Conservation (phyloP, 768 basidiomycete genomes). For the Auricularia auricula-judae region DNA sequence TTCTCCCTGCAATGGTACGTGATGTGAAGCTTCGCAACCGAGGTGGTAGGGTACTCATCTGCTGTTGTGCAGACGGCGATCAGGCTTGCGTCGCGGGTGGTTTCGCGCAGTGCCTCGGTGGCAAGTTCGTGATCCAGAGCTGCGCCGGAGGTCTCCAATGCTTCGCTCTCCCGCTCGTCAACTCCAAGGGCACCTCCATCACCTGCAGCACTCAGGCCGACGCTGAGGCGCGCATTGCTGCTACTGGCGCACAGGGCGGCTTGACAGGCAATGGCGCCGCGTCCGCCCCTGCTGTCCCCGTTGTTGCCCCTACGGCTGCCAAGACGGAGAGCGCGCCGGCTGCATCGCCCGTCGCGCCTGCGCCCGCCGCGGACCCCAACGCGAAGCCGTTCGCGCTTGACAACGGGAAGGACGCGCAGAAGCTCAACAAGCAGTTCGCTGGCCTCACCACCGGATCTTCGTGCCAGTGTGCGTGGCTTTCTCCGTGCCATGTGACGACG, state of each 20-base stretch:
- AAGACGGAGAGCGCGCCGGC: neutral
- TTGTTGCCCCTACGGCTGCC: neutral
- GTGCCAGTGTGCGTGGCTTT: constrained; percentile 14
- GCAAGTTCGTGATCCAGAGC: constrained; percentile 29
- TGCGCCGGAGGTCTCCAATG: constrained; percentile 27
- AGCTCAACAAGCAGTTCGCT: constrained; percentile 23
- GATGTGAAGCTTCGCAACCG: constrained; percentile 2
- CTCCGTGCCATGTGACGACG: too few species aligned
- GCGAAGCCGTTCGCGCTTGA: constrained; percentile 22
- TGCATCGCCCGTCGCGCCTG: neutral
- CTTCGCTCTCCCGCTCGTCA: constrained; percentile 32
- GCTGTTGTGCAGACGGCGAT: constrained; percentile 19
- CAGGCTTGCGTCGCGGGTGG: constrained; percentile 33
- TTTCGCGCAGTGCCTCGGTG: constrained; percentile 44
- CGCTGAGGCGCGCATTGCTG: constrained; percentile 33
- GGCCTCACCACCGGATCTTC: constrained; percentile 14
- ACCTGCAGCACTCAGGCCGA: constrained; percentile 43
- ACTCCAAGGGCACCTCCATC: constrained; percentile 30
- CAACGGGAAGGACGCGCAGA: constrained; percentile 41
- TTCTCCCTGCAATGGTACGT: constrained; percentile 20
- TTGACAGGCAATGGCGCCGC: constrained; percentile 18
- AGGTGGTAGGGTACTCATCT: constrained; percentile 1
- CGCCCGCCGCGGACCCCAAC: neutral
- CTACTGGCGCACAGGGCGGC: constrained; percentile 35
- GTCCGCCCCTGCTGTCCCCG: neutral